Evolutionary conservation across 495 filamentous ascomycete genomes (phyloP).

Genomic region (Hypoxylon subgilvum): DNA sequence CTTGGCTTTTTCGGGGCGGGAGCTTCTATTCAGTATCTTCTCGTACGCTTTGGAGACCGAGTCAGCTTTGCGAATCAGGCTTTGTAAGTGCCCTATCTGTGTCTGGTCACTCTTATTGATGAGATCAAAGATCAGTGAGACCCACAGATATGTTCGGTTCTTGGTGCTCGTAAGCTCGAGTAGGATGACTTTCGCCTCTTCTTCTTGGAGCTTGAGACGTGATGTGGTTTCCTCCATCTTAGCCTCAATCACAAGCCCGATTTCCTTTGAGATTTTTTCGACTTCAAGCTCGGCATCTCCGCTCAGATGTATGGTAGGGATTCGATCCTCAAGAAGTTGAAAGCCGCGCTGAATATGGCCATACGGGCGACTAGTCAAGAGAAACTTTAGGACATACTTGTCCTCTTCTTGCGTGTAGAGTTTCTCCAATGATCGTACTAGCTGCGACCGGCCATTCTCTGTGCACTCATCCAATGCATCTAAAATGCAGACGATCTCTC

Average conservation of each 20-base stretch:
- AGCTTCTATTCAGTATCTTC: constrained; percentile 43
- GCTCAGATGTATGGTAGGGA: constrained; percentile 47
- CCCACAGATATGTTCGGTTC: constrained; percentile 50
- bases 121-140: constrained; percentile 43
- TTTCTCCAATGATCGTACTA: background rate
- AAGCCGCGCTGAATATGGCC: constrained; percentile 46
- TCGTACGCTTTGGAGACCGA: constrained; percentile 52
- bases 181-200: constrained; percentile 31
- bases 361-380: constrained; percentile 59
- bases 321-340: constrained; percentile 15
- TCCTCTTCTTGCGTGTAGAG: constrained; percentile 19
- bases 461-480: constrained; percentile 57
- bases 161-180: constrained; percentile 34
- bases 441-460: background rate
- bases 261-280: constrained; percentile 50
- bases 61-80: too few species aligned
- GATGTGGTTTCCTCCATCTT: constrained; percentile 39
- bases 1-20: constrained; percentile 35
- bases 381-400: constrained; percentile 48
- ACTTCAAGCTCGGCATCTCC: constrained; percentile 48
- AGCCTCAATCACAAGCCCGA: constrained; percentile 48
- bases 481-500: constrained; percentile 55
- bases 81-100: constrained; percentile 30
- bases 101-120: constrained; percentile 24
- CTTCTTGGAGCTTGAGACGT: constrained; percentile 13